A percentile compares a stretch with the other conserved stretches of the same genome.
phyloP scores from a whole-genome alignment of 176 grass and related monocot species.

The Luzula sylvatica region DNA sequence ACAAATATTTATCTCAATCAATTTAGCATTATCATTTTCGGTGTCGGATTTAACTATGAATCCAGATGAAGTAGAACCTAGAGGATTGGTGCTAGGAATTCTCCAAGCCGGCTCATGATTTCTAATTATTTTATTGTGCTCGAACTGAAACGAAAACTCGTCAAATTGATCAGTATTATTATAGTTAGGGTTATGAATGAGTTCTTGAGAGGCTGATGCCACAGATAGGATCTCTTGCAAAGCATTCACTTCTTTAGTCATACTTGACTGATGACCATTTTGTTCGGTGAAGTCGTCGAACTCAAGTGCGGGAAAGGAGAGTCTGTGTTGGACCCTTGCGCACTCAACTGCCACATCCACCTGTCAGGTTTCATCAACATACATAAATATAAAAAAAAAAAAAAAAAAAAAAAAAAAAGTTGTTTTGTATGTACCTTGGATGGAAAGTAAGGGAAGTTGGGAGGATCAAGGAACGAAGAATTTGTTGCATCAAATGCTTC shows the following conservation, averaged over 20 bases:
- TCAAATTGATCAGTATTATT: conserved; percentile 37
- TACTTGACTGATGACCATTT: conserved; percentile 33
- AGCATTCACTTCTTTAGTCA: conserved; percentile 46
- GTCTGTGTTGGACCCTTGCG: conserved; percentile 78
- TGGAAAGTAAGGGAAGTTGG: conserved; percentile 53
- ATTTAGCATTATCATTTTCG: conserved; percentile 23
- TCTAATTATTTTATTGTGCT: conserved; percentile 9
- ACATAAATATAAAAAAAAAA: neutral
- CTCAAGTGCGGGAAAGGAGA: conserved; percentile 60
- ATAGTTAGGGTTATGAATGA: conserved; percentile 49
- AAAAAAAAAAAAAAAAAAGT: neutral
- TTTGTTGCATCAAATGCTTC: conserved; percentile 43
- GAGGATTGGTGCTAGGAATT: neutral
- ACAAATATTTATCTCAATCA: conserved; percentile 44
- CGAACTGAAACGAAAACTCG: conserved; percentile 14
- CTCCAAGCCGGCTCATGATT: conserved; percentile 1
- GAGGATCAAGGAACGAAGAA: conserved; percentile 34
- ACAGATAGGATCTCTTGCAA: conserved; percentile 82
- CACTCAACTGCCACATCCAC: conserved; percentile 80
- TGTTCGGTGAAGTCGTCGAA: conserved; percentile 51
- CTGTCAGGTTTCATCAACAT: conserved; percentile 23
- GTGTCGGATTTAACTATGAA: conserved; percentile 20
- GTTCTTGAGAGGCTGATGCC: conserved; percentile 63
- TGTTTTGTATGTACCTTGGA: conserved; percentile 45
- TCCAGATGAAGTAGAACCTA: conserved; percentile 18